A percentile compares a stretch with the other conserved stretches of the same genome.
These are phyloP conservation scores for Boletus speciosus DNA, from an alignment of 768 basidiomycete species.

Conservation along the genomic window DNA sequence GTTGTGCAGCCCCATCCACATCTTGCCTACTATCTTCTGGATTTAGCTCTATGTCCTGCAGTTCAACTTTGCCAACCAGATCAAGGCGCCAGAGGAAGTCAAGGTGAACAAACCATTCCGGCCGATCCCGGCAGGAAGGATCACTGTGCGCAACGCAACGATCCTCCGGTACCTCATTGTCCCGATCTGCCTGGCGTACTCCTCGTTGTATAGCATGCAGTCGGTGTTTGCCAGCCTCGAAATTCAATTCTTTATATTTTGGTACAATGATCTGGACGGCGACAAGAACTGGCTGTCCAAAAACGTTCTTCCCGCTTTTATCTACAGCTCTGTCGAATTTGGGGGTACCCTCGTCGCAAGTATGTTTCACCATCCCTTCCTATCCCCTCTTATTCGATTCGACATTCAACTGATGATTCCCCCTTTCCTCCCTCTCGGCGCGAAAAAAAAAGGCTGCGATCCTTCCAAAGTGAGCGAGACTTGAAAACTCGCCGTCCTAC, in stretches of 20 bases:
- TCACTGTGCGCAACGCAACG: slow-evolving; percentile 34
- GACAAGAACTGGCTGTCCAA: slow-evolving; percentile 39
- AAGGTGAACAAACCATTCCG: slow-evolving; percentile 42
- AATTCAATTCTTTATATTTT: slow-evolving; percentile 30
- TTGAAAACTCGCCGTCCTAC: slow-evolving; percentile 29
- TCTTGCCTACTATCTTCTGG: slow-evolving; percentile 38
- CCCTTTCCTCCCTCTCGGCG: not conserved
- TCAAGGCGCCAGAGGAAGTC: slow-evolving; percentile 41
- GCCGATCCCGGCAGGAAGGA: slow-evolving; percentile 43
- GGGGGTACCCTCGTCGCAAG: slow-evolving; percentile 39
- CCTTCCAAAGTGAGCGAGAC: slow-evolving; percentile 27
- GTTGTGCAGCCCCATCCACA: slow-evolving; percentile 9
- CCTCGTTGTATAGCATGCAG: slow-evolving; percentile 30
- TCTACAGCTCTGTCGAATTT: slow-evolving; percentile 36
- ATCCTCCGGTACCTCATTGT: slow-evolving; percentile 37
- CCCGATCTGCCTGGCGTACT: slow-evolving; percentile 32
- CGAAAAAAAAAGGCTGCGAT: slow-evolving; percentile 18
- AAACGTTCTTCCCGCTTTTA: slow-evolving; percentile 38
- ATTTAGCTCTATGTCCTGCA: slow-evolving; percentile 45
- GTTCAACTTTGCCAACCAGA: slow-evolving; percentile 44
- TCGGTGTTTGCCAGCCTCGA: slow-evolving; percentile 33
- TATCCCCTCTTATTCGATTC: no score
- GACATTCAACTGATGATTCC: not conserved
- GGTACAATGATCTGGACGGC: slow-evolving; percentile 39
- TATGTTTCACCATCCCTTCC: slow-evolving; percentile 9